phyloP scores from a whole-genome alignment of 2,329 filamentous ascomycete genomes.

The Davidsoniella eucalypti region DNA sequence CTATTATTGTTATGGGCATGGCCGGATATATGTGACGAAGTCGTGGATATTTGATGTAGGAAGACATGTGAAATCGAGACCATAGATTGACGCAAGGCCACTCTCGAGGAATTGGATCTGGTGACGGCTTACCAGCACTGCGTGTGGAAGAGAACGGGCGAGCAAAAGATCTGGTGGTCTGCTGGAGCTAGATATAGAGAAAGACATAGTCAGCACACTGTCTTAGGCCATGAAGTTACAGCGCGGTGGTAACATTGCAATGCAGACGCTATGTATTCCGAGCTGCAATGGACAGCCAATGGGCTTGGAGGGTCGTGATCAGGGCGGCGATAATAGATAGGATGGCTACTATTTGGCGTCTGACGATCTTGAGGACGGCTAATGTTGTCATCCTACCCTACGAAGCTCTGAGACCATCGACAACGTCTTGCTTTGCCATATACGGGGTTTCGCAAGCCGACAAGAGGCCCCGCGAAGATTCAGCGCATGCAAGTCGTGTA shows the following conservation, averaged over 20 bases:
- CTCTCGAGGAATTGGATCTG: background rate
- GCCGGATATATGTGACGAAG: too few relatives aligned
- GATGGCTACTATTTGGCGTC: too few relatives aligned
- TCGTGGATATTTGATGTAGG: background rate
- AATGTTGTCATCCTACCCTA: too few relatives aligned
- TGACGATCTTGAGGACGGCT: too few relatives aligned
- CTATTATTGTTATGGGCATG: background rate
- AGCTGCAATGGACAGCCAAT: too few relatives aligned
- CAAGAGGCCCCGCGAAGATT: background rate
- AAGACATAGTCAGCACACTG: background rate
- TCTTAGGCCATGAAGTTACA: too few relatives aligned
- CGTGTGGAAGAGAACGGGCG: constrained; percentile 79
- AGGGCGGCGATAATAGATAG: too few relatives aligned
- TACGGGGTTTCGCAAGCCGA: background rate
- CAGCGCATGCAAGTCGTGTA: background rate
- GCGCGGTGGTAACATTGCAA: too few relatives aligned
- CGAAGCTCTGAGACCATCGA: too few relatives aligned
- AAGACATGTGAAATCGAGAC: background rate
- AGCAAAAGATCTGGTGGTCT: constrained; percentile 36
- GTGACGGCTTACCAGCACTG: constrained; percentile 46
- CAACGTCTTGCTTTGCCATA: too few relatives aligned
- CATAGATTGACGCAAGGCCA: background rate
- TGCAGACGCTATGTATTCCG: too few relatives aligned
- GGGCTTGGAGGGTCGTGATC: too few relatives aligned
- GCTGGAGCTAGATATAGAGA: constrained; percentile 1